Evolutionary conservation across 1,284 basidiomycete genomes (phyloP), one percentile per base, ranked within the genome.

Genomic region (Ustilago lituana): DNA sequence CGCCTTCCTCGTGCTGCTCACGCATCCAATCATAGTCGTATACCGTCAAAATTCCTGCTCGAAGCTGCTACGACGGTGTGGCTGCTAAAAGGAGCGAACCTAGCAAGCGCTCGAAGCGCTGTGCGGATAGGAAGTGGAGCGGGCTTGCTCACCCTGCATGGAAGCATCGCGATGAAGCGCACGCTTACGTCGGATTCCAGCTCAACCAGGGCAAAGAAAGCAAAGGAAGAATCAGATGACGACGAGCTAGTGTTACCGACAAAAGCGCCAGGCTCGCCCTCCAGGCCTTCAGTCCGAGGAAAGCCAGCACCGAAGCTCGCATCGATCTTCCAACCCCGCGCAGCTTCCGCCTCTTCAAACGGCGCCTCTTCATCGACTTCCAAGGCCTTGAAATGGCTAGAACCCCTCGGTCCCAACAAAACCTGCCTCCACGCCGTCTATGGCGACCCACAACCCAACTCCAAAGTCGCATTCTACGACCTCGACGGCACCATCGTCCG

Each of bases 401-500:
- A 53, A 2, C 44, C 57, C 1, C 31, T 65, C 26, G 68, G 68
- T 5, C 24, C 59, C 9, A 33, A 31, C 15, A 41, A 40, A 17
- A 67, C 51, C 3, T 74, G 71, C 19, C 47, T 74, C 14, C 60
- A 72, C 23, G 68, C 53, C 17, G 41, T 58, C 0, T 74, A 51
- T 22, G 58, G 63, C 26, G 41, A 64, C 4, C 72, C 72, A 0
- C 22, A 32, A 8, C 56, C 57, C 1, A 55, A 32, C 37, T 12
- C 51, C 19, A 71, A 70, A 23, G 60, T 77, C 3, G 73, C 74
- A 8, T 65, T 70, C 43, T 78, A 64, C 54, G 76, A 78, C 36
- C 54, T 78, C 3, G 76, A 78, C 36, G 76, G 75, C 11, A 77
- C 73, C 22, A 45, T 78, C 1, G 63, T 78, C 4, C 56, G 64